Percentiles rank a stretch among this genome's conserved stretches.
Evolutionary conservation across 139 green algal species (phyloP).

Genomic region (Edaphochlamys debaryana): DNA sequence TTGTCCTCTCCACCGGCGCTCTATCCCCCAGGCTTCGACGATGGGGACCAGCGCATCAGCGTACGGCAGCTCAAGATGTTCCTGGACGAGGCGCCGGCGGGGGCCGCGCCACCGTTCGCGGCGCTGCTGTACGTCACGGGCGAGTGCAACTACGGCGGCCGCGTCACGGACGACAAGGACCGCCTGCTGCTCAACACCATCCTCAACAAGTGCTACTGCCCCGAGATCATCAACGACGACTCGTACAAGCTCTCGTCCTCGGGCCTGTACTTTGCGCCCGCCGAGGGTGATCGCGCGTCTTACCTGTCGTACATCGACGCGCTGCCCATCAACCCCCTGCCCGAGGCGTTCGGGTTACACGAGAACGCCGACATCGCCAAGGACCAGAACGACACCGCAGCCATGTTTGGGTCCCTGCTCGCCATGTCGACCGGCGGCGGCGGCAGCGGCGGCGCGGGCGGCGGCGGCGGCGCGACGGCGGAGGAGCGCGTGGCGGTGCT

Average conservation of each 20-base stretch:
- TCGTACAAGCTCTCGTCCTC: constrained; percentile 40
- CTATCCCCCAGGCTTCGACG: constrained; percentile 68
- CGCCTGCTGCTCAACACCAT: constrained; percentile 73
- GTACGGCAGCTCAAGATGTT: constrained; percentile 80
- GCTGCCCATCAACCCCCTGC: constrained; percentile 65
- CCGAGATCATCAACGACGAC: constrained; percentile 45
- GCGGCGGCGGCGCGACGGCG: constrained; percentile 40
- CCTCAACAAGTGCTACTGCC: constrained; percentile 67
- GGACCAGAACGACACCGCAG: constrained; percentile 71
- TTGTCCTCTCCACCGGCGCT: no score
- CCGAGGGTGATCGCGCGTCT: constrained; percentile 48
- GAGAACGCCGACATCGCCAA: constrained; percentile 81
- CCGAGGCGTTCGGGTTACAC: constrained; percentile 80
- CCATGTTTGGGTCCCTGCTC: constrained; percentile 72
- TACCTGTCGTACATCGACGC: constrained; percentile 69
- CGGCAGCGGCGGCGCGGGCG: constrained; percentile 40
- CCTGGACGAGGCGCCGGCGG: constrained; percentile 68
- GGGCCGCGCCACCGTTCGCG: constrained; percentile 69
- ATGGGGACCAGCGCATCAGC: constrained; percentile 76
- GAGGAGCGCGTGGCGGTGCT: constrained; percentile 57
- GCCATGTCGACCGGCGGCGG: constrained; percentile 56
- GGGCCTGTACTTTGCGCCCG: constrained; percentile 65
- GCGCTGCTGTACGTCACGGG: constrained; percentile 77
- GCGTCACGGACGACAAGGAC: constrained; percentile 86
- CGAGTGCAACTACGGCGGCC: constrained; percentile 82